Conservation (phyloP, 2,329 filamentous ascomycete species). For the Pseudogymnoascus sp. region DNA sequence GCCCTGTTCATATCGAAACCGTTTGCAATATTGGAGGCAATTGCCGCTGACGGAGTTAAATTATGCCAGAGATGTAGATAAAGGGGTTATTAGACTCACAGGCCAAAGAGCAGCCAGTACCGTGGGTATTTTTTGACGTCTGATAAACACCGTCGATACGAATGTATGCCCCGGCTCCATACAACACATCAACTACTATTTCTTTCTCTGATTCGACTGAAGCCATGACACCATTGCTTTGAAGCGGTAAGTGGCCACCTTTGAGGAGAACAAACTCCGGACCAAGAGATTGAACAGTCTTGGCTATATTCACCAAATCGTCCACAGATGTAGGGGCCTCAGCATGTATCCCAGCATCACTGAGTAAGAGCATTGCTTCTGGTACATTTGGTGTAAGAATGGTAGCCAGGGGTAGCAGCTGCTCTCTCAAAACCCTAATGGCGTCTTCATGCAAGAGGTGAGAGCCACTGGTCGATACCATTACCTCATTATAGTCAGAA, state of each 20-base stretch:
- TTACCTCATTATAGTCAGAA: constrained; percentile 53
- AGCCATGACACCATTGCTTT: constrained; percentile 52
- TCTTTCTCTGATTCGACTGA: constrained; percentile 50
- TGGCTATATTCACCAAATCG: constrained; percentile 63
- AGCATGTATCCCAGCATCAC: constrained; percentile 37
- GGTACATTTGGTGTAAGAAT: constrained; percentile 72
- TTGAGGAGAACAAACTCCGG: constrained; percentile 80
- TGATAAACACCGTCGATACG: constrained; percentile 66
- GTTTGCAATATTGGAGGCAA: constrained; percentile 63
- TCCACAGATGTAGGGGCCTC: constrained; percentile 47
- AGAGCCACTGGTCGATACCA: constrained; percentile 79
- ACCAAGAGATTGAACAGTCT: constrained; percentile 58
- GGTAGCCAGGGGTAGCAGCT: constrained; percentile 58
- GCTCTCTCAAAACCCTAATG: constrained; percentile 49
- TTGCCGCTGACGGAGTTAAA: constrained; percentile 46
- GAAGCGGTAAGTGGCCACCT: constrained; percentile 81
- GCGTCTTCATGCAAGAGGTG: constrained; percentile 59
- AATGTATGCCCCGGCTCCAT: constrained; percentile 50
- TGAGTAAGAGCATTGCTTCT: constrained; percentile 60
- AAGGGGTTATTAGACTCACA: constrained; percentile 46
- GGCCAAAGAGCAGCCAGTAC: constrained; percentile 88
- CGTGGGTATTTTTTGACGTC: constrained; percentile 75
- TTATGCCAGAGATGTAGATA: not conserved
- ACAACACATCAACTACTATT: constrained; percentile 70
- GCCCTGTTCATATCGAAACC: constrained; percentile 50